Conservation (phyloP, 106 monocot species). For the Phalaenopsis aphrodite region DNA sequence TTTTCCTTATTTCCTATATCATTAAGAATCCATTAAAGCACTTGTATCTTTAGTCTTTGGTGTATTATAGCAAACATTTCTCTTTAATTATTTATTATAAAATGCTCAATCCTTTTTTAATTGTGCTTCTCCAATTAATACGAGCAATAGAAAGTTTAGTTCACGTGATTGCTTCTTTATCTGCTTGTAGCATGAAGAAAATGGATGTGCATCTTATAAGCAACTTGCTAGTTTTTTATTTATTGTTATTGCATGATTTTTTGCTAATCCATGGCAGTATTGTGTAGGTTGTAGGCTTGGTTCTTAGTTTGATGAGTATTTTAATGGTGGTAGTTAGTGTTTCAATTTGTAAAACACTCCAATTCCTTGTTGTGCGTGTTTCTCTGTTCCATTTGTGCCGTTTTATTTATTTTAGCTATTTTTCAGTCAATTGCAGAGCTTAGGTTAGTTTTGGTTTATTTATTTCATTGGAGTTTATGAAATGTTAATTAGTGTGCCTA, state of each 20-base stretch:
- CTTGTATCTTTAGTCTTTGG: not conserved
- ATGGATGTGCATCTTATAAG: too few species aligned
- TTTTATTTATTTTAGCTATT: too few species aligned
- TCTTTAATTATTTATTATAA: not conserved
- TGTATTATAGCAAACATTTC: not conserved
- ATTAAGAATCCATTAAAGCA: not conserved
- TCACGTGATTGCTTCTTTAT: too few species aligned
- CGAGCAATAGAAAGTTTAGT: too few species aligned
- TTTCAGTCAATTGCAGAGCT: too few species aligned
- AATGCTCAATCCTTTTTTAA: not conserved
- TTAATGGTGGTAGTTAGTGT: not conserved
- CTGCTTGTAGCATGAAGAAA: too few species aligned
- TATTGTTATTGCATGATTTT: not conserved
- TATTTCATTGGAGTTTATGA: too few species aligned
- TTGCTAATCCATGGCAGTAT: not conserved
- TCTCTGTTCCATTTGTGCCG: not conserved
- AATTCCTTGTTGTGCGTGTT: not conserved
- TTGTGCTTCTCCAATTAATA: too few species aligned
- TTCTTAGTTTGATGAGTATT: not conserved
- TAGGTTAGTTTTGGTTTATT: too few species aligned
- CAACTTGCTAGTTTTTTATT: not conserved
- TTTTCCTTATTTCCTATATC: not conserved
- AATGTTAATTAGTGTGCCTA: too few species aligned
- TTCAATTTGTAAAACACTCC: not conserved
- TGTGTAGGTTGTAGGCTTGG: not conserved